These are phyloP conservation scores for Pilasporangium apinafurcum DNA, from an alignment of 352 stramenopile species.

Conservation along the genomic window DNA sequence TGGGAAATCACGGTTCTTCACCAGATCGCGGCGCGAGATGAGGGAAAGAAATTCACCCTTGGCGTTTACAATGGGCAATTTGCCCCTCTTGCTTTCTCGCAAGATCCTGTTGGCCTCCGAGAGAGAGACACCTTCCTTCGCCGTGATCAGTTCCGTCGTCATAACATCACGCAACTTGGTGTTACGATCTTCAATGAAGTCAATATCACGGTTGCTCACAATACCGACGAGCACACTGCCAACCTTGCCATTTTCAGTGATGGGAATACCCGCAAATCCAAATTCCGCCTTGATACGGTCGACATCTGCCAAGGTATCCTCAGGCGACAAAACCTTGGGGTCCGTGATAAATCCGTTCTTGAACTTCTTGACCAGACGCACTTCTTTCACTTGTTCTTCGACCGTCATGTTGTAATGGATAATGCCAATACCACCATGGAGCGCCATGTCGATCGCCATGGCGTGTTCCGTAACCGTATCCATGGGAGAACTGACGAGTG, in stretches of 20 bases:
- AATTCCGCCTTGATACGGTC: slow-evolving; percentile 93
- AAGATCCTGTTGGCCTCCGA: slow-evolving; percentile 98
- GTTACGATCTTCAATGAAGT: slow-evolving; percentile 95
- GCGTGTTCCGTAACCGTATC: slow-evolving; percentile 99
- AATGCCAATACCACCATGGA: slow-evolving; percentile 98
- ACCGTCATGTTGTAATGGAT: slow-evolving; percentile 99
- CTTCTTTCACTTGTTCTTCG: slow-evolving; percentile 95
- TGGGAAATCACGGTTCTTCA: slow-evolving; percentile 98
- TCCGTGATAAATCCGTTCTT: slow-evolving; percentile 99
- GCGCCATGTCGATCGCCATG: slow-evolving; percentile 99
- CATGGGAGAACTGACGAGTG: slow-evolving; percentile 98
- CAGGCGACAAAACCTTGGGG: slow-evolving; percentile 94
- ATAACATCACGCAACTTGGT: slow-evolving; percentile 86
- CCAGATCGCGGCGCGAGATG: slow-evolving; percentile 97
- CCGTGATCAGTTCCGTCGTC: slow-evolving; percentile 90
- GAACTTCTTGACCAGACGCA: slow-evolving; percentile 97
- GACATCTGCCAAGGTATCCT: slow-evolving; percentile 95
- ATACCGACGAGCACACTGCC: slow-evolving; percentile 97
- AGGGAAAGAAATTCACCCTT: slow-evolving; percentile 97
- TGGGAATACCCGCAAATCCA: slow-evolving; percentile 98
- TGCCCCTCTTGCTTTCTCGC: slow-evolving; percentile 98
- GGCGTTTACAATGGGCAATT: slow-evolving; percentile 98
- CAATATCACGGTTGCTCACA: slow-evolving; percentile 98
- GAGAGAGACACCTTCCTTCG: slow-evolving; percentile 93
- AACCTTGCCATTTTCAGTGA: slow-evolving; percentile 97